Evolutionary conservation across 768 basidiomycete genomes (phyloP).

Genomic region (Panus rudis): DNA sequence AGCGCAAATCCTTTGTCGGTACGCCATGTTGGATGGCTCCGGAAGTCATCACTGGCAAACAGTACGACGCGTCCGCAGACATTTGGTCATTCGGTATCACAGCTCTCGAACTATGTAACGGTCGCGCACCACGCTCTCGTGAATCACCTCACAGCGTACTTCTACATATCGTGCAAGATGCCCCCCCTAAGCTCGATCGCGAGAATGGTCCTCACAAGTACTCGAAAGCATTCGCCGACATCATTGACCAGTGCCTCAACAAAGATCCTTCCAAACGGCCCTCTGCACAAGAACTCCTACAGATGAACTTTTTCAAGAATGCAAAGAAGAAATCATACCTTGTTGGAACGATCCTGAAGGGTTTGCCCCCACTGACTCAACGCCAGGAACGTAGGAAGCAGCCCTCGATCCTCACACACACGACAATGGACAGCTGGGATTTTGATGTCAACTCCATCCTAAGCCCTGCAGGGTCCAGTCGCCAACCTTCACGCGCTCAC

Average conservation of each 20-base stretch:
- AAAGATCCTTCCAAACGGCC: constrained; percentile 84
- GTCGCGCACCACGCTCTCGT: constrained; percentile 77
- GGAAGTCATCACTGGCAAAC: constrained; percentile 78
- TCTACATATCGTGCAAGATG: constrained; percentile 71
- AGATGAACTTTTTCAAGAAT: constrained; percentile 69
- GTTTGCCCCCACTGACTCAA: constrained; percentile 63
- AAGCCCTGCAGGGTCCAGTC: constrained; percentile 6
- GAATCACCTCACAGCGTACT: constrained; percentile 70
- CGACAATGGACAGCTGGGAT: constrained; percentile 77
- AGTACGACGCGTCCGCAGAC: constrained; percentile 83
- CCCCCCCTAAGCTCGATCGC: constrained; percentile 70
- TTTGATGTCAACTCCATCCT: constrained; percentile 45
- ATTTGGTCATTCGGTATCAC: constrained; percentile 98
- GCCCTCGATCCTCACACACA: constrained; percentile 33
- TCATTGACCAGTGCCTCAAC: constrained; percentile 73
- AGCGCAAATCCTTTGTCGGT: constrained; percentile 88
- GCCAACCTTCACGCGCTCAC: neutral
- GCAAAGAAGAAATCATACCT: constrained; percentile 78
- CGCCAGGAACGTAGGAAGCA: constrained; percentile 60
- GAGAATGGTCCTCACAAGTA: constrained; percentile 68
- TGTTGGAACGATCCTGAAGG: constrained; percentile 66
- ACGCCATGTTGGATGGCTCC: constrained; percentile 99
- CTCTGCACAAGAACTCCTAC: constrained; percentile 68
- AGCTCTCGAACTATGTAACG: constrained; percentile 84
- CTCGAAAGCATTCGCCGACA: constrained; percentile 74